phyloP scores from a whole-genome alignment of 106 monocot genomes.

The Iris macrosiphon region DNA sequence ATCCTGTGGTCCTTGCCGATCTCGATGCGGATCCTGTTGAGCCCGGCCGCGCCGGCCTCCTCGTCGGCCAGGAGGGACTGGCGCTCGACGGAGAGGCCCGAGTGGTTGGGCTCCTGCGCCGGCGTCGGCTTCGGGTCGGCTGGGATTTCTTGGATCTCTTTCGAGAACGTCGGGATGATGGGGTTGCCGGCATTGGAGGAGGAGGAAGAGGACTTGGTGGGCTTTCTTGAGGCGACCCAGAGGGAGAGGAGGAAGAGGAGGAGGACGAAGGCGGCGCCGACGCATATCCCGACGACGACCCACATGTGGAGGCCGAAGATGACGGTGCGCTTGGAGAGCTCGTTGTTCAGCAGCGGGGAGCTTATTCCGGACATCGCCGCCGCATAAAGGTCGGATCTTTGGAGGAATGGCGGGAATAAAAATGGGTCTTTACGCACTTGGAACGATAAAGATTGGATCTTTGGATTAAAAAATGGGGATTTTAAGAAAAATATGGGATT shows the following conservation, averaged over 20 bases:
- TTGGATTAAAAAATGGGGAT: too few relatives aligned
- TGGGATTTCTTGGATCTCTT: slow-evolving; percentile 52
- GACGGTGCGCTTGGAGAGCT: slow-evolving; percentile 62
- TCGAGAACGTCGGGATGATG: slow-evolving; percentile 31
- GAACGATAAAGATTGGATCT: slow-evolving; percentile 2
- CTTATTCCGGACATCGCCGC: slow-evolving; percentile 8
- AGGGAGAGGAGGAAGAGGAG: slow-evolving; percentile 72
- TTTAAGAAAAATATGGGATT: too few relatives aligned
- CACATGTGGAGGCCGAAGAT: slow-evolving; percentile 85
- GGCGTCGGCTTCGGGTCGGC: slow-evolving; percentile 15
- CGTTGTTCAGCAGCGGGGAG: slow-evolving; percentile 25
- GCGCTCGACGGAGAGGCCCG: slow-evolving; percentile 8
- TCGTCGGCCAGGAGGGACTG: slow-evolving; percentile 13
- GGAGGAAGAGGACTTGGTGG: not conserved
- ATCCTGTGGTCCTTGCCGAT: slow-evolving; percentile 72
- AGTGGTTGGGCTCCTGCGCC: too few relatives aligned
- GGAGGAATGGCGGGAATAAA: too few relatives aligned
- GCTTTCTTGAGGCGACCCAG: slow-evolving; percentile 37
- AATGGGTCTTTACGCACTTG: too few relatives aligned
- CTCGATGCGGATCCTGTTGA: slow-evolving; percentile 50
- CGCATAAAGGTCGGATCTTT: too few relatives aligned
- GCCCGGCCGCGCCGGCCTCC: slow-evolving; percentile 8
- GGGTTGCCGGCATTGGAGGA: not conserved
- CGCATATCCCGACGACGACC: slow-evolving; percentile 71
- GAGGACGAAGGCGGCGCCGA: slow-evolving; percentile 74